Conservation (phyloP, 495 filamentous ascomycete genomes). For the Rostrohypoxylon terebratum region DNA sequence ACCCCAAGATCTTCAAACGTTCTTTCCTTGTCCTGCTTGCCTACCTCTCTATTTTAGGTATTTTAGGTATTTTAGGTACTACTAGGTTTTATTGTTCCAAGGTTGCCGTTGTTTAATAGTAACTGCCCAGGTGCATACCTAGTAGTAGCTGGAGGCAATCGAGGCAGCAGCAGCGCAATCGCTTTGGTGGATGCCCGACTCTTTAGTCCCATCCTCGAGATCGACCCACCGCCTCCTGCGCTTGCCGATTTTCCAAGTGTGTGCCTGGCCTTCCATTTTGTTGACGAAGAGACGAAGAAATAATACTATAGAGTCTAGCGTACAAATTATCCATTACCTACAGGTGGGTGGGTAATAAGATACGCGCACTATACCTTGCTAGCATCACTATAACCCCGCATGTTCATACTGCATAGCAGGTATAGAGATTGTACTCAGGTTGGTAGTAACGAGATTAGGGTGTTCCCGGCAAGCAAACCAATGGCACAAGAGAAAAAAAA, state of each 20-base stretch:
- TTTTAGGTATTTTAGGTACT: neutral
- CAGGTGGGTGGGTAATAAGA: constrained; percentile 5
- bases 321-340: neutral
- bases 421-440: constrained; percentile 9
- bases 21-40: constrained; percentile 26
- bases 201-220: neutral
- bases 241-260: constrained; percentile 8
- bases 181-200: neutral
- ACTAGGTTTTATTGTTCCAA: too few relatives aligned
- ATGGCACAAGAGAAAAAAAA: constrained; percentile 14
- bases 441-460: constrained; percentile 29
- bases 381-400: constrained; percentile 1
- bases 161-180: constrained; percentile 12
- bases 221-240: constrained; percentile 9
- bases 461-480: constrained; percentile 16
- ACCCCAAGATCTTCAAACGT: constrained; percentile 47
- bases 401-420: constrained; percentile 8
- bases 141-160: constrained; percentile 12
- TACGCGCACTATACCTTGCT: constrained; percentile 10
- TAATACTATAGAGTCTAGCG: too few relatives aligned
- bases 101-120: constrained; percentile 2
- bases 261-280: neutral
- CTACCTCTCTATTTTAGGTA: constrained; percentile 28
- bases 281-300: constrained; percentile 16
- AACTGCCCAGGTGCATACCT: neutral